phyloP scores from a whole-genome alignment of 2,329 filamentous ascomycete species.

The Nemania diffusa region DNA sequence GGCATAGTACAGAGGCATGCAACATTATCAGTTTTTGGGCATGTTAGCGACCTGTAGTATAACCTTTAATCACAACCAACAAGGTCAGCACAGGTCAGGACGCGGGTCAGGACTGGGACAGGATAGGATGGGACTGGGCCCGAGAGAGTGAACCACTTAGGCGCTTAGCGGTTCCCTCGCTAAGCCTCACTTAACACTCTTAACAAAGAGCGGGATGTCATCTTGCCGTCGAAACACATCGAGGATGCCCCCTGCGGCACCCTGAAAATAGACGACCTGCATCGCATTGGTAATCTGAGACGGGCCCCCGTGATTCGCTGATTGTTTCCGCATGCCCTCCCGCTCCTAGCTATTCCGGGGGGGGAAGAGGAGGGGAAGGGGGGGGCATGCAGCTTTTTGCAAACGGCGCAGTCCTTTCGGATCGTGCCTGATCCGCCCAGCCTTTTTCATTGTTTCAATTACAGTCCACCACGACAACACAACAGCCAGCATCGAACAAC shows the following conservation, averaged over 20 bases:
- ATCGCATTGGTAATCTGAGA: conserved; percentile 8
- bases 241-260: conserved; percentile 15
- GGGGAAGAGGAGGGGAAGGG: not conserved
- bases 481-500: too few relatives aligned
- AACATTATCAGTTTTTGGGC: not conserved
- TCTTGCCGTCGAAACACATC: conserved; percentile 15
- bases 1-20: too few relatives aligned
- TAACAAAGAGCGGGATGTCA: conserved; percentile 28
- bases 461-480: not conserved
- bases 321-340: conserved; percentile 21
- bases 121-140: too few relatives aligned
- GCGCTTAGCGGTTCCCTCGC: conserved; percentile 14
- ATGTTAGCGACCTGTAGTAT: conserved; percentile 8
- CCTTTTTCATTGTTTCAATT: conserved; percentile 17
- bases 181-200: conserved; percentile 31
- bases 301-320: conserved; percentile 11
- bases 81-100: too few relatives aligned
- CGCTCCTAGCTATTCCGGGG: conserved; percentile 4
- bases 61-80: too few relatives aligned
- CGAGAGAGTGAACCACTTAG: conserved; percentile 4
- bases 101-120: too few relatives aligned
- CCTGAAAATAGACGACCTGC: conserved; percentile 28
- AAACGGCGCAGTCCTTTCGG: conserved; percentile 30
- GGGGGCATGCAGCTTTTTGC: not conserved
- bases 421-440: conserved; percentile 27